Base-by-base conservation (phyloP, 2,329 filamentous ascomycete genomes). In the Tricladium varicosporioides region DNA sequence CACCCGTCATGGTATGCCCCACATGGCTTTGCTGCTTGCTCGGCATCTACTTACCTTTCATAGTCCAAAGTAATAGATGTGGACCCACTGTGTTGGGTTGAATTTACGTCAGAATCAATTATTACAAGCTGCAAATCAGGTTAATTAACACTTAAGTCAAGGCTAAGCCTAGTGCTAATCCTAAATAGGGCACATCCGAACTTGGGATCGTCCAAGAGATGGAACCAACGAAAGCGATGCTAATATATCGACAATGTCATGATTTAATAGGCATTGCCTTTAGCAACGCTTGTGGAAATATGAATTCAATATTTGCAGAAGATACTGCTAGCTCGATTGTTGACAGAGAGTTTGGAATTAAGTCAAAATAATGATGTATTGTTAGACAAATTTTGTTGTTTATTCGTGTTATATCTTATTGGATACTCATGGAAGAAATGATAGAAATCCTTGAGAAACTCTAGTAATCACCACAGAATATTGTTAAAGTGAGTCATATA, bases 21-120 rank as follows among this genome's bases (percentile, higher is more conserved):
- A 8, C 33, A 32, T 2, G 5, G 10, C 14, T 13, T 10, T 22
- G 32, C 49, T 19, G n/a, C 10, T 5, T 36, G 19, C 49, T 57
- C 64, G 22, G 69, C 56, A 5, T 32, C 22, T 48, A 50, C 63
- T 70, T 57, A 68, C 47, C 45, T 44, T 18, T 46, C 50, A 60
- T 66, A 92, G 91, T 83, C 88, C 48, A 97, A 96, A 73, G 78
- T 82, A 11, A 85, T 96, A 36, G 92, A 96, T 71, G 84, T 87
- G 59, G 91, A 97, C 73, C 92, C 92, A 53, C 78, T 96, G 47
- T 90, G 85, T 71, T 96, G 92, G 88, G 75, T 99, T 42, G 89
- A 87, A n/a, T 99, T 99, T 67, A 92, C 93, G 54, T 88, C 97
- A 71, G 87, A 96, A 67, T 88, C 88, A 61, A 96, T 99, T 64